Percentiles rank a stretch among this genome's conserved stretches.
Evolutionary conservation across 139 green algal species (phyloP).

Genomic region (Auxenochlorella pyrenoidosa): DNA sequence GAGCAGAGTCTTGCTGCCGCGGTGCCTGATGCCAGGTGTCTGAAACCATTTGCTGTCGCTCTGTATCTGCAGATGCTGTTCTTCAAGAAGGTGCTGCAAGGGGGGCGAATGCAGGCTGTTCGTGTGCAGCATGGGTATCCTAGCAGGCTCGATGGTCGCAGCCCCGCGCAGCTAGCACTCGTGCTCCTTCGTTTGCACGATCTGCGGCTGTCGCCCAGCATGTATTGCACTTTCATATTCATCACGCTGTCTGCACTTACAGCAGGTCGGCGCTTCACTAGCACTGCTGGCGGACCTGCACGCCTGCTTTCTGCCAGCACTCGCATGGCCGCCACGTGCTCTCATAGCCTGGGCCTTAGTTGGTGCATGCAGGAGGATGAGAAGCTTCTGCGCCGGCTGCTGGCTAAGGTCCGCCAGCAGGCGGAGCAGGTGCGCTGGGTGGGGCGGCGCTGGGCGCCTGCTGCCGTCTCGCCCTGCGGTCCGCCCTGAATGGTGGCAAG

Average conservation of each 20-base stretch:
- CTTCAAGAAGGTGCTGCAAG: constrained; percentile 32
- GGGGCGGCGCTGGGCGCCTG: too few species aligned
- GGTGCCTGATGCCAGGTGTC: too few species aligned
- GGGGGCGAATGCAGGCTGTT: background rate
- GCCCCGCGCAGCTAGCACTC: too few species aligned
- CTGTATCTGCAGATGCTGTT: constrained; percentile 20
- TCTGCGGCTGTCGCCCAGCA: background rate
- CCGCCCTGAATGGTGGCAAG: too few species aligned
- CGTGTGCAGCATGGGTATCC: background rate
- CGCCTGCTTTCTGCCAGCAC: background rate
- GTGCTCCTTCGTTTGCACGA: background rate
- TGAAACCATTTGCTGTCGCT: too few species aligned
- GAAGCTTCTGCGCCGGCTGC: constrained; percentile 51
- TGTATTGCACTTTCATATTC: background rate
- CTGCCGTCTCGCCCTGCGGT: background rate
- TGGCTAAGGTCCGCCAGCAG: constrained; percentile 45
- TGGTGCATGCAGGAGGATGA: constrained; percentile 49
- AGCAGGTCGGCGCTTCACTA: too few species aligned
- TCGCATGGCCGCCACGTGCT: background rate
- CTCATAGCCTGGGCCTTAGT: background rate
- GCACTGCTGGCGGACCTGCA: too few species aligned
- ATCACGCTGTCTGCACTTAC: background rate
- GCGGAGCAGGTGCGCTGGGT: constrained; percentile 36
- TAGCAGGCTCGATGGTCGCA: too few species aligned
- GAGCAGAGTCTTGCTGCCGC: too few species aligned